Percentiles rank a stretch among this genome's conserved stretches.
Evolutionary conservation across 345 rosid species (phyloP).

Genomic region (Streptanthus diversifolius): DNA sequence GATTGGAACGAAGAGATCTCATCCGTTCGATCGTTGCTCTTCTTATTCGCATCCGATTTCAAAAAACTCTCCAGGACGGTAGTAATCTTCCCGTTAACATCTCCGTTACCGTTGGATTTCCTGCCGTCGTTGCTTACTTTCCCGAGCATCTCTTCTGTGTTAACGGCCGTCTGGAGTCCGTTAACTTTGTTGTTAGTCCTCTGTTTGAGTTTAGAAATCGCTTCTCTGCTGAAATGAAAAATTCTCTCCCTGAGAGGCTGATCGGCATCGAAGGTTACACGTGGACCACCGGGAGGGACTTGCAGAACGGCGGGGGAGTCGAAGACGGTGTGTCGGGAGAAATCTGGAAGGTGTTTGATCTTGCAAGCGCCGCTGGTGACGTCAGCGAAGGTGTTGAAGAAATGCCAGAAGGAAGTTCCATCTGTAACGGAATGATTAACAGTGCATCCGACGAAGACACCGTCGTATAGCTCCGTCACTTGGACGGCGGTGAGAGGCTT

Average conservation of each 20-base stretch:
- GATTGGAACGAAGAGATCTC: constrained; percentile 96
- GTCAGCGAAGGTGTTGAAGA: constrained; percentile 83
- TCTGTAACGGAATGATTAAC: constrained; percentile 86
- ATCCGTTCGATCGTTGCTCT: constrained; percentile 33
- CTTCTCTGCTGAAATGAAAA: constrained; percentile 74
- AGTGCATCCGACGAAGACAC: constrained; percentile 71
- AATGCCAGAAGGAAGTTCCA: constrained; percentile 96
- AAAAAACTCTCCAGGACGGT: constrained; percentile 7
- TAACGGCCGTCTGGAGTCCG: constrained; percentile 14
- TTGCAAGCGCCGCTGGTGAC: constrained; percentile 52
- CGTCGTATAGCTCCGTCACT: constrained; percentile 74
- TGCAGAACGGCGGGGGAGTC: constrained; percentile 57
- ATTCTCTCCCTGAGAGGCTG: constrained; percentile 80
- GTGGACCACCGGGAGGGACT: constrained; percentile 78
- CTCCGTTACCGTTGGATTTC: constrained; percentile 45
- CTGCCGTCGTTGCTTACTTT: constrained; percentile 49
- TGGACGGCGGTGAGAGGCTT: constrained; percentile 78
- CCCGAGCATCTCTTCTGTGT: constrained; percentile 44
- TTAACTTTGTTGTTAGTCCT: constrained; percentile 56
- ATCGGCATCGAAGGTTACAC: constrained; percentile 60
- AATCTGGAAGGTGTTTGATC: constrained; percentile 59
- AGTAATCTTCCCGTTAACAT: constrained; percentile 38
- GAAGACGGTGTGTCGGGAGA: constrained; percentile 58
- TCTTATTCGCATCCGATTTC: constrained; percentile 14
- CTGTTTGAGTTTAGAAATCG: constrained; percentile 59